These are phyloP conservation scores for Acorus gramineus DNA, from an alignment of 106 monocot genomes.

Conservation along the genomic window DNA sequence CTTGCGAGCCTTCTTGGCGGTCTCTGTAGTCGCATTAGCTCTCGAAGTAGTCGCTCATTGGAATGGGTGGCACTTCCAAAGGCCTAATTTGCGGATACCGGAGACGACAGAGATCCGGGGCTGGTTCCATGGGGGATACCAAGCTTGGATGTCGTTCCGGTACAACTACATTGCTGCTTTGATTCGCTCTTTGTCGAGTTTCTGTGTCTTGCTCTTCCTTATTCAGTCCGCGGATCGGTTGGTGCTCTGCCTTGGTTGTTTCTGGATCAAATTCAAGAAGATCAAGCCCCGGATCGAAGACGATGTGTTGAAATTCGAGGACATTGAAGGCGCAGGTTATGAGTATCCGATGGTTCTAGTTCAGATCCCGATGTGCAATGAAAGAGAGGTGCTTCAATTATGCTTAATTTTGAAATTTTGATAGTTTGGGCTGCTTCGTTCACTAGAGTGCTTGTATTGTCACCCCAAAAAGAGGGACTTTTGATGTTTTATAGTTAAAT, in stretches of 20 bases:
- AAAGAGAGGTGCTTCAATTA: too few relatives aligned
- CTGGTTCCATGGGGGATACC: constrained; percentile 31
- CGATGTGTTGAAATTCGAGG: constrained; percentile 10
- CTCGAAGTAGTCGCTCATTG: constrained; percentile 31
- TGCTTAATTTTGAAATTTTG: too few relatives aligned
- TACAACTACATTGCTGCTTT: constrained; percentile 35
- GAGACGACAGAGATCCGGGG: constrained; percentile 31
- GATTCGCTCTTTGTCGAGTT: constrained; percentile 29
- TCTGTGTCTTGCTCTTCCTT: constrained; percentile 49
- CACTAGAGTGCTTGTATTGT: too few relatives aligned
- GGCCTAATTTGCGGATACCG: constrained; percentile 5
- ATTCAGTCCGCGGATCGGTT: constrained; percentile 47
- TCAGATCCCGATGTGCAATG: too few relatives aligned
- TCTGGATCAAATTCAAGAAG: constrained; percentile 55
- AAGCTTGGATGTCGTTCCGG: constrained; percentile 42
- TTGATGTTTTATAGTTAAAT: not conserved
- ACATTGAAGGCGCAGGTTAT: not conserved
- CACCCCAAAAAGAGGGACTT: too few relatives aligned
- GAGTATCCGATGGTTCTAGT: too few relatives aligned
- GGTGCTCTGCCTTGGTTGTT: constrained; percentile 45
- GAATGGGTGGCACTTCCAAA: constrained; percentile 41
- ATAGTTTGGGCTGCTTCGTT: too few relatives aligned
- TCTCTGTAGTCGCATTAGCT: constrained; percentile 21
- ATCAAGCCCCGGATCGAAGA: constrained; percentile 29
- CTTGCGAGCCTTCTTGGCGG: constrained; percentile 28